phyloP scores from a whole-genome alignment of 2,329 filamentous ascomycete genomes.

The Ceratocystiopsis sp. region DNA sequence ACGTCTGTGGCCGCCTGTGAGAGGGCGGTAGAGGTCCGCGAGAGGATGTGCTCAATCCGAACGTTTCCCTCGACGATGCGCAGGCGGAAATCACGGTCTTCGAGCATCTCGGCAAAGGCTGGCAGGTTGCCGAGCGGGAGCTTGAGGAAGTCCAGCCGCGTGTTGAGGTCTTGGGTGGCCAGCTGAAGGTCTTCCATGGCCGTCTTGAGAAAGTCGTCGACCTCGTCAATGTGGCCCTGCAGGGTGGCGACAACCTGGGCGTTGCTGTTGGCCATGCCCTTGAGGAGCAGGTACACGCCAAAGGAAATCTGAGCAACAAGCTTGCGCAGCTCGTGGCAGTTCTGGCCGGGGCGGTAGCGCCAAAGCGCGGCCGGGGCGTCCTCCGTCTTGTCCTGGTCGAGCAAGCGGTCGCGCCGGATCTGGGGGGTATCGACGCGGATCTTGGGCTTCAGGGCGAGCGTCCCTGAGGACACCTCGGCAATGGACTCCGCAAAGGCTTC shows the following conservation, averaged over 20 bases:
- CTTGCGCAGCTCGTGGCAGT: constrained; percentile 78
- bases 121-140: constrained; percentile 68
- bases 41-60: constrained; percentile 76
- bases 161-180: constrained; percentile 61
- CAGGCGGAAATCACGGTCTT: constrained; percentile 64
- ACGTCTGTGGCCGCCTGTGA: constrained; percentile 67
- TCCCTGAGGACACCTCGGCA: constrained; percentile 45
- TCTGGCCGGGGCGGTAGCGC: constrained; percentile 58
- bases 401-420: constrained; percentile 45
- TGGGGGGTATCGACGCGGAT: constrained; percentile 38
- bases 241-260: constrained; percentile 76
- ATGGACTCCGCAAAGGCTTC: constrained; percentile 71
- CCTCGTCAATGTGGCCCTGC: constrained; percentile 81
- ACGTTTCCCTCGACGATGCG: constrained; percentile 78
- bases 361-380: constrained; percentile 57
- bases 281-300: constrained; percentile 73
- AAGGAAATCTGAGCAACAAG: constrained; percentile 86
- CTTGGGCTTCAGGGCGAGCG: constrained; percentile 30
- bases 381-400: constrained; percentile 52
- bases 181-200: constrained; percentile 71
- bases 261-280: constrained; percentile 76
- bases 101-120: constrained; percentile 75
- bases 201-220: constrained; percentile 78
- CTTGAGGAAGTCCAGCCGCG: constrained; percentile 63
- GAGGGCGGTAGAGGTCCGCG: constrained; percentile 59